These are phyloP conservation scores for Pisolithus sp. DNA, from an alignment of 768 basidiomycete genomes.

Conservation along the genomic window DNA sequence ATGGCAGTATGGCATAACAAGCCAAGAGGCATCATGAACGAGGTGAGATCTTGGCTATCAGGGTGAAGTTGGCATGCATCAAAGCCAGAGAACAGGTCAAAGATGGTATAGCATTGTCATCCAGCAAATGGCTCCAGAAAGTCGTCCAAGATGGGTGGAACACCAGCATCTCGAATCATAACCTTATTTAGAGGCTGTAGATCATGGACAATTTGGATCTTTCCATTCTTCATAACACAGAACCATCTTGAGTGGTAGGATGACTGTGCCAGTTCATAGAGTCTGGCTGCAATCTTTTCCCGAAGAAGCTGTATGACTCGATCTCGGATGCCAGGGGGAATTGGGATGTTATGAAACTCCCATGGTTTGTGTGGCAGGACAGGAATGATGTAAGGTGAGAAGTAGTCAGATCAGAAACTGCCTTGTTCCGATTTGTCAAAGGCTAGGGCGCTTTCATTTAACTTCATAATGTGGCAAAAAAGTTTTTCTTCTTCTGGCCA, in stretches of 20 bases:
- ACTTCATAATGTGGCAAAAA: conserved; percentile 19
- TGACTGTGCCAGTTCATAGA: conserved; percentile 33
- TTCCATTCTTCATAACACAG: conserved; percentile 27
- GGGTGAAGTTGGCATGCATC: too few relatives aligned
- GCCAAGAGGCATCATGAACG: too few relatives aligned
- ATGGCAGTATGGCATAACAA: too few relatives aligned
- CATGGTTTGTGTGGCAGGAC: conserved; percentile 30
- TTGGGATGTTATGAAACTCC: conserved; percentile 23
- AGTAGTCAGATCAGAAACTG: conserved; percentile 19
- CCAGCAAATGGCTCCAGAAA: too few relatives aligned
- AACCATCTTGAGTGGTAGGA: conserved; percentile 37
- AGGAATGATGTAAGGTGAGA: conserved; percentile 26
- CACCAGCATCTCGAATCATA: neutral
- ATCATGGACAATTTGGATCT: conserved; percentile 14
- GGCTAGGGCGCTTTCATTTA: conserved; percentile 29
- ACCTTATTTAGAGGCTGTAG: conserved; percentile 15
- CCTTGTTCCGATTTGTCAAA: conserved; percentile 29
- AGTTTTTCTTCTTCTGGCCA: conserved; percentile 1
- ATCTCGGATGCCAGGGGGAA: conserved; percentile 21
- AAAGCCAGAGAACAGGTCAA: too few relatives aligned
- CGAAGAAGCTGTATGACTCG: conserved; percentile 8
- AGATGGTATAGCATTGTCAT: too few relatives aligned
- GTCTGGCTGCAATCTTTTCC: conserved; percentile 31
- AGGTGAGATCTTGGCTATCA: too few relatives aligned
- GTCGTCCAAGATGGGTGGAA: too few relatives aligned